phyloP scores from a whole-genome alignment of 805 yeast genomes.

The Maudiozyma serrabonitensis region DNA sequence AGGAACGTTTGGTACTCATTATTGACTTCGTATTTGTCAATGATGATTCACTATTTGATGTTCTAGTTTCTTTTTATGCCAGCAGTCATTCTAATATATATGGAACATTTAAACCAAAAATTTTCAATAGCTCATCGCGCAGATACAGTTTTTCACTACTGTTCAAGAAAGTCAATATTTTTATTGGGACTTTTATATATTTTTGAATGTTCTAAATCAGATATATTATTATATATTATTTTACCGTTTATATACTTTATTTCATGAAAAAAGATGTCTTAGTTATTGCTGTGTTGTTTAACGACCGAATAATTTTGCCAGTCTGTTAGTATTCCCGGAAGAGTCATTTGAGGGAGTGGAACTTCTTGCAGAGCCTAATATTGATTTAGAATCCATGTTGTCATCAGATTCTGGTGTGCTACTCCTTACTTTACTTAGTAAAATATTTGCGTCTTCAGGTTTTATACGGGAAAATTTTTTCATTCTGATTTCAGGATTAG shows the following conservation, averaged over 20 bases:
- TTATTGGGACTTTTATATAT: too few species aligned
- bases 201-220: too few species aligned
- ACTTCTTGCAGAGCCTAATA: conserved; percentile 4
- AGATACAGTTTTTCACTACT: neutral
- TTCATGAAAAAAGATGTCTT: too few species aligned
- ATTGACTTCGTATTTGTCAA: neutral
- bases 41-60: too few species aligned
- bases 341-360: conserved; percentile 4
- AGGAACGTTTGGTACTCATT: neutral
- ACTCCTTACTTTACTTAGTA: conserved; percentile 41
- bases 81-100: too few species aligned
- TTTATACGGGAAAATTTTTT: conserved; percentile 66
- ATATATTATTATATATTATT: too few species aligned
- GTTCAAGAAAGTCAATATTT: too few species aligned
- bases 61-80: too few species aligned
- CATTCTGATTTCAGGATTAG: conserved; percentile 43
- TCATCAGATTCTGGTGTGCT: neutral
- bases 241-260: too few species aligned
- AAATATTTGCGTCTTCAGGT: conserved; percentile 56
- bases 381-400: neutral
- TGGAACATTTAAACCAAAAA: neutral
- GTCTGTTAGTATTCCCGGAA: conserved; percentile 11
- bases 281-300: conserved; percentile 1
- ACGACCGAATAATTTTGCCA: conserved; percentile 18
- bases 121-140: neutral